Percentiles rank a stretch among this genome's conserved stretches.
phyloP scores from a whole-genome alignment of 306 rosid genomes.

The Hylodesmum podocarpum region DNA sequence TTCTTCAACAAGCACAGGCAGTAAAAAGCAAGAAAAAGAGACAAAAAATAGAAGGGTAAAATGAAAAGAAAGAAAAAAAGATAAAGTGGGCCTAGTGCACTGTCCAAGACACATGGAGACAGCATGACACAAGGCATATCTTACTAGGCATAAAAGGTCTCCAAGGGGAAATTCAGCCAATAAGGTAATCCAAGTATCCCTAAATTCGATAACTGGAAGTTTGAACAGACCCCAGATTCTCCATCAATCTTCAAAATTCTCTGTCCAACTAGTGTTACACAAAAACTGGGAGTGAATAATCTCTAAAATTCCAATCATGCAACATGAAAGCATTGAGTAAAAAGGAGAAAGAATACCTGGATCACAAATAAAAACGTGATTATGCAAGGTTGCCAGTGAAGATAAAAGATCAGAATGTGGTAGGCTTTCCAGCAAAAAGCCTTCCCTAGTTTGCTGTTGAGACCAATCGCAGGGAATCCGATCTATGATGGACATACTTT shows the following conservation, averaged over 20 bases:
- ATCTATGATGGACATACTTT: constrained; percentile 59
- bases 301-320: constrained; percentile 12
- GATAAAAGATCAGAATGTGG: constrained; percentile 66
- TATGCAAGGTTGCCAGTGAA: constrained; percentile 58
- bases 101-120: too few species aligned
- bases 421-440: constrained; percentile 39
- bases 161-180: constrained; percentile 66
- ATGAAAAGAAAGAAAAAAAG: too few species aligned
- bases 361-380: constrained; percentile 67
- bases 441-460: constrained; percentile 44
- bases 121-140: too few species aligned
- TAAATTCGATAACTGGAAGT: constrained; percentile 69
- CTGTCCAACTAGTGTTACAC: constrained; percentile 68
- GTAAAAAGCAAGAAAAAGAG: too few species aligned
- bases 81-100: too few species aligned
- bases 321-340: background rate
- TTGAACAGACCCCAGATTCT: constrained; percentile 52
- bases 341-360: constrained; percentile 47
- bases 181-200: constrained; percentile 85
- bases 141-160: constrained; percentile 59
- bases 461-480: constrained; percentile 51
- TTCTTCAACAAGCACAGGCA: too few species aligned
- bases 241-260: constrained; percentile 63
- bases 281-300: constrained; percentile 36
- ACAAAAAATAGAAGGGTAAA: too few species aligned